These are phyloP conservation scores for Microcos paniculata DNA, from an alignment of 345 rosid species.

Conservation along the genomic window DNA sequence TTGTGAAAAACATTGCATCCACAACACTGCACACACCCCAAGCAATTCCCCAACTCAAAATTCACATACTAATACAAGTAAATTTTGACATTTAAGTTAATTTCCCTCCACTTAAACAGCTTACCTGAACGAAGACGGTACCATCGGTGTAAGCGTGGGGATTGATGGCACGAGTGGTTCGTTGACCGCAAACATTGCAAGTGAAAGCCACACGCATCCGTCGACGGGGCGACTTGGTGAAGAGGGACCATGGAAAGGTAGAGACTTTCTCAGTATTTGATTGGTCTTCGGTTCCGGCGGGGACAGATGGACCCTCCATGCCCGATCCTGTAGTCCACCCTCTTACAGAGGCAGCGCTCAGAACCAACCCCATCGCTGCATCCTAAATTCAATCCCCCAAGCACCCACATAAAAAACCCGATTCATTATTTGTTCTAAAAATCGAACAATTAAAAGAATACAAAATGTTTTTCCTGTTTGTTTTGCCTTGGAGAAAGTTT, in stretches of 20 bases:
- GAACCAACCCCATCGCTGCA: constrained; percentile 84
- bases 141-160: constrained; percentile 93
- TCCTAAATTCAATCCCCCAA: constrained; percentile 38
- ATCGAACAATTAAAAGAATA: not conserved
- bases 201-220: constrained; percentile 95
- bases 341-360: constrained; percentile 75
- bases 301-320: constrained; percentile 84
- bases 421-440: not conserved
- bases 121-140: constrained; percentile 90
- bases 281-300: constrained; percentile 51
- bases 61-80: not conserved
- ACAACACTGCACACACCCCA: constrained; percentile 57
- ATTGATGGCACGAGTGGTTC: constrained; percentile 91
- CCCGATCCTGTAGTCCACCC: constrained; percentile 97
- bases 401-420: not conserved
- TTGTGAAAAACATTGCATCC: constrained; percentile 93
- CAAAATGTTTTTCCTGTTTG: not conserved
- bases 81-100: not conserved
- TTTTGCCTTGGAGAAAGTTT: constrained; percentile 56
- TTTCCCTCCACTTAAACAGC: not conserved
- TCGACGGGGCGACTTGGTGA: constrained; percentile 88
- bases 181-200: constrained; percentile 84
- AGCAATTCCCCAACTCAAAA: not conserved
- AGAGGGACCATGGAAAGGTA: constrained; percentile 88
- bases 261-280: constrained; percentile 53